Base-by-base conservation (phyloP, 2,329 filamentous ascomycete genomes). In the Phaeosphaeriaceae sp. region DNA sequence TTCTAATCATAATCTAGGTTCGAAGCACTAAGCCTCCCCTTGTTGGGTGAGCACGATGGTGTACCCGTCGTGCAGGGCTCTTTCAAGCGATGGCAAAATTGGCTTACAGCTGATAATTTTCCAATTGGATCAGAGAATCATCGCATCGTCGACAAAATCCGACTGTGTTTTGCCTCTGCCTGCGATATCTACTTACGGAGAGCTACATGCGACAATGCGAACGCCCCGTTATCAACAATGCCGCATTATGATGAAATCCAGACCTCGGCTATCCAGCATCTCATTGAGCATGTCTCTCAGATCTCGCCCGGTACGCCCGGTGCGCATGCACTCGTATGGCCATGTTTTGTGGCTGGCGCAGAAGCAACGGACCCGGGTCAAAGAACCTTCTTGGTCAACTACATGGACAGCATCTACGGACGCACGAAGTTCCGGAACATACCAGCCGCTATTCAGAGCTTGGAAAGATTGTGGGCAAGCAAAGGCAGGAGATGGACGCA, bases 301-400 rank as follows among this genome's bases (percentile, higher is more conserved):
- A 60, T 68, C 5, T 36, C 57, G 10, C 58, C 63, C 6, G 36
- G 50, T 13, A 45, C 55, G 9, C 60, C 53, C 11, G 62, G 63
- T 5, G 61, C 62, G 1, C 67, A 69, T 33, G 61, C 60, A 1
- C 56, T 69, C 1, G 67, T 68, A 4, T 68, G 65, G 65, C 60
- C 62, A 1, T 68, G 63, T 41, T 69, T 69, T 42, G 45, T 69
- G 21, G 67, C 60, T 21, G 65, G 60, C 19, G 67, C 63, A 1
- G 65, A 58, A 24, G 46, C 63, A 11, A 57, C 48, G 9, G 58
- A 66, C 22, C 58, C 49, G 3, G 31, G 22, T 10, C 61, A 65
- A 15, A 54, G 67, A 25, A 40, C 51, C 7, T 67, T 63, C 48
- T 67, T 68, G 21, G 57, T 59, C 0, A 31, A 61, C 24, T 56